Evolutionary conservation across 108 stramenopile genomes (phyloP).

Genomic region (Nannochloropsis oceanica): DNA sequence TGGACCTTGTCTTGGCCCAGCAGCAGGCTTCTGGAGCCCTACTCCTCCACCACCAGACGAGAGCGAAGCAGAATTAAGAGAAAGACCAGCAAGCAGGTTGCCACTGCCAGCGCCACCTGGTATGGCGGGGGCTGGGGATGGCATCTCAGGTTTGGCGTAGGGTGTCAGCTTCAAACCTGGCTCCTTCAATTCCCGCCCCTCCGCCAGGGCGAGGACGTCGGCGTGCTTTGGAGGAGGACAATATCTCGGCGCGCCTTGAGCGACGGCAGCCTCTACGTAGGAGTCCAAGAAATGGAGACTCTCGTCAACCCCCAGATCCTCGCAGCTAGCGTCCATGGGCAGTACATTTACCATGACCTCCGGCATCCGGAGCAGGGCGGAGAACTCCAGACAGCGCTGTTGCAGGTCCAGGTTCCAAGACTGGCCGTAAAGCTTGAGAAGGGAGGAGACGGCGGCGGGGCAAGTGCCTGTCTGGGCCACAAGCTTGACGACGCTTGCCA

Average conservation of each 20-base stretch:
- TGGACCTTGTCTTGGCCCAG: too few species aligned
- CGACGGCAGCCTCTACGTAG: constrained; percentile 60
- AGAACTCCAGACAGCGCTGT: constrained; percentile 78
- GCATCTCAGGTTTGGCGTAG: background rate
- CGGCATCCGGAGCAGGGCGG: constrained; percentile 46
- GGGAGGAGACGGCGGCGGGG: constrained; percentile 57
- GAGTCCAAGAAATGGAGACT: constrained; percentile 71
- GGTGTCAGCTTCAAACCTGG: background rate
- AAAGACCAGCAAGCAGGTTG: background rate
- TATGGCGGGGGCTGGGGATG: background rate
- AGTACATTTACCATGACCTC: constrained; percentile 61
- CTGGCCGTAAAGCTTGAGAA: constrained; percentile 68
- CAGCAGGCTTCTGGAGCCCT: too few species aligned
- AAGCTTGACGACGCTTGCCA: constrained; percentile 82
- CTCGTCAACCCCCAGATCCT: constrained; percentile 70
- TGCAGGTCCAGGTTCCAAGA: constrained; percentile 72
- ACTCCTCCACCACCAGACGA: background rate
- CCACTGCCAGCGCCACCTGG: background rate
- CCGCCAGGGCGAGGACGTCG: background rate
- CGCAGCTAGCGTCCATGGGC: constrained; percentile 84
- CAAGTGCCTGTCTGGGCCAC: constrained; percentile 77
- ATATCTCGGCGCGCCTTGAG: constrained; percentile 70
- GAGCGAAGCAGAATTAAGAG: background rate
- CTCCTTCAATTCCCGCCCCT: background rate
- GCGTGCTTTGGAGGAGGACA: constrained; percentile 17